Evolutionary conservation across 257 asterid genomes (phyloP).

Genomic region (Penstemon eatonii): DNA sequence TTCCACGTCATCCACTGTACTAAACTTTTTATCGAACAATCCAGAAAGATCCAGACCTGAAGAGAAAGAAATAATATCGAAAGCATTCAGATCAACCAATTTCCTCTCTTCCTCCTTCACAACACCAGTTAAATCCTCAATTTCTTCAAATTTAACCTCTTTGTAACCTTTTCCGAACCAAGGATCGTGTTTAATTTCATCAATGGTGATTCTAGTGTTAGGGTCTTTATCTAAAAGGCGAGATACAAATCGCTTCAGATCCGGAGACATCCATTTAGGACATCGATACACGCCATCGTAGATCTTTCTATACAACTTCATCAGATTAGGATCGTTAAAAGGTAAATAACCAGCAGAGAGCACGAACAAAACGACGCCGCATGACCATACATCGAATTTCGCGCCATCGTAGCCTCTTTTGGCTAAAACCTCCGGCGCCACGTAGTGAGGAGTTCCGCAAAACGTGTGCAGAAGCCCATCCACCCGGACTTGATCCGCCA

Average conservation of each 20-base stretch:
- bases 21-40: constrained; percentile 43
- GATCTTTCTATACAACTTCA: constrained; percentile 60
- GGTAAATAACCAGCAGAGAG: constrained; percentile 74
- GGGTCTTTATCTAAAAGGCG: constrained; percentile 77
- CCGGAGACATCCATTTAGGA: constrained; percentile 88
- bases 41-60: constrained; percentile 72
- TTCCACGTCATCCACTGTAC: constrained; percentile 44
- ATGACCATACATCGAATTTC: constrained; percentile 80
- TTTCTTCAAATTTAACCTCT: constrained; percentile 17
- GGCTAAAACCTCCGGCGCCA: constrained; percentile 90
- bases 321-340: constrained; percentile 64
- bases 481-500: constrained; percentile 49
- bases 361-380: constrained; percentile 61
- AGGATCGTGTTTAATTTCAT: constrained; percentile 64
- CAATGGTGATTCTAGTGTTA: constrained; percentile 60
- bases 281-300: constrained; percentile 83
- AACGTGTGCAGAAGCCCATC: constrained; percentile 83
- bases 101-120: constrained; percentile 43
- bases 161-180: constrained; percentile 78
- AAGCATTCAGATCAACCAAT: constrained; percentile 55
- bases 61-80: constrained; percentile 76
- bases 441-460: constrained; percentile 96
- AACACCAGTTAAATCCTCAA: constrained; percentile 19
- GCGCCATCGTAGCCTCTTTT: constrained; percentile 86
- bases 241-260: constrained; percentile 59